phyloP scores from a whole-genome alignment of 192 early-diverging fungal species.

The Coemansia brasiliensis region DNA sequence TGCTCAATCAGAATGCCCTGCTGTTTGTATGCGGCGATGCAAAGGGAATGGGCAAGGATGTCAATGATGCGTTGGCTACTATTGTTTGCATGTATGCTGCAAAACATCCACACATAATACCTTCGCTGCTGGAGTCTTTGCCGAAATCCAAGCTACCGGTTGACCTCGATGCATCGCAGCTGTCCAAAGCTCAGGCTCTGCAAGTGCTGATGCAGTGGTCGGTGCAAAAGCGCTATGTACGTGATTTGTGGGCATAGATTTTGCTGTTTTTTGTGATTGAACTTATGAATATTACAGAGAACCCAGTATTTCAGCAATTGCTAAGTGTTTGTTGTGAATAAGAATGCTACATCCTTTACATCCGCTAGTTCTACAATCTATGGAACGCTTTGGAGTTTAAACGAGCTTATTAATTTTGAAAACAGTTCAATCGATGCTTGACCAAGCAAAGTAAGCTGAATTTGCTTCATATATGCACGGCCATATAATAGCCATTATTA shows the following conservation, averaged over 20 bases:
- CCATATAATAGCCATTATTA: no score
- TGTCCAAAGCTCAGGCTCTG: constrained; percentile 24
- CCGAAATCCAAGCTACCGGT: constrained; percentile 53
- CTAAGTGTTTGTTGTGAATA: no score
- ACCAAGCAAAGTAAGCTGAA: no score
- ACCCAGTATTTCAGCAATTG: no score
- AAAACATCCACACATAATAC: constrained; percentile 34
- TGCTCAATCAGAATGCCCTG: constrained; percentile 61
- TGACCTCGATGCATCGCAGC: background rate
- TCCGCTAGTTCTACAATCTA: no score
- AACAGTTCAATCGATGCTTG: no score
- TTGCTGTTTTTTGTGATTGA: background rate
- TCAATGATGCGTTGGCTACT: constrained; percentile 73
- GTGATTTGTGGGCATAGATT: constrained; percentile 46
- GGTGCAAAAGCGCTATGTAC: constrained; percentile 32
- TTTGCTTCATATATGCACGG: no score
- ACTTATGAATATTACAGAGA: background rate
- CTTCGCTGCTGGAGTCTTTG: constrained; percentile 22
- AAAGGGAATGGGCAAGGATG: constrained; percentile 85
- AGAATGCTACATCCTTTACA: no score
- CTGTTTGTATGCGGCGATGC: constrained; percentile 85
- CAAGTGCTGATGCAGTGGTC: constrained; percentile 63
- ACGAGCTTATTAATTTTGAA: no score
- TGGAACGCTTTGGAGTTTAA: no score
- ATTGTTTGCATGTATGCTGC: constrained; percentile 54